Conservation (phyloP, 2,329 filamentous ascomycete genomes). For the Exophiala bonariae region DNA sequence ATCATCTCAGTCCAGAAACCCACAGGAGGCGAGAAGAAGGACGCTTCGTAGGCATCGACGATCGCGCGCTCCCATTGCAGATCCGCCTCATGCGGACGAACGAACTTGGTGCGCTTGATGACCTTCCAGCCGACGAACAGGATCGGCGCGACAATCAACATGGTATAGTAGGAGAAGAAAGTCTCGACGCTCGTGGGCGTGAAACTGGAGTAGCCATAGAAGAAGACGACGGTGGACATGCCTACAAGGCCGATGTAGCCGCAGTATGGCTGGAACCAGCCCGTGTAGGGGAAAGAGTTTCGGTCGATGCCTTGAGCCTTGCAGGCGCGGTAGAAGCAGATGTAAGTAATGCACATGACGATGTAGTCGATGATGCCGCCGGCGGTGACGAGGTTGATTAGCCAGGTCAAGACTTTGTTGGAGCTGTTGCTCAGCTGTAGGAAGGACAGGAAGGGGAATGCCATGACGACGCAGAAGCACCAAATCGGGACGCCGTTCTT, state of each 20-base stretch:
- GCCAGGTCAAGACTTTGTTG: constrained; percentile 53
- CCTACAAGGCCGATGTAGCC: constrained; percentile 33
- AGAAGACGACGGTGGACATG: constrained; percentile 48
- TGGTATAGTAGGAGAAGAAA: constrained; percentile 66
- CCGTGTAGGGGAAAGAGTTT: constrained; percentile 56
- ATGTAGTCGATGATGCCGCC: constrained; percentile 58
- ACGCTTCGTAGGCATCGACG: constrained; percentile 60
- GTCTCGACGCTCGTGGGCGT: constrained; percentile 63
- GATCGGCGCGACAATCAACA: constrained; percentile 55
- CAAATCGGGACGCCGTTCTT: constrained; percentile 62
- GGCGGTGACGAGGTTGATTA: constrained; percentile 47
- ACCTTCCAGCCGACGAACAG: constrained; percentile 65
- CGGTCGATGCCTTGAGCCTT: constrained; percentile 55
- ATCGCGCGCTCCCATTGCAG: constrained; percentile 62
- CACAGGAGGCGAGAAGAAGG: constrained; percentile 50
- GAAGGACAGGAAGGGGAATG: constrained; percentile 56
- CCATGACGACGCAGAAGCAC: constrained; percentile 55
- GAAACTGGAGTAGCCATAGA: constrained; percentile 55
- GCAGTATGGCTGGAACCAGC: constrained; percentile 60
- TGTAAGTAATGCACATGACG: constrained; percentile 59
- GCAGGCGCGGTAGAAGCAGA: constrained; percentile 58
- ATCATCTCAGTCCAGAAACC: constrained; percentile 28
- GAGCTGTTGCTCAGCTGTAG: constrained; percentile 53
- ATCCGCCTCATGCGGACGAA: constrained; percentile 57
- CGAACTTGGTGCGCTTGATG: constrained; percentile 57